Conservation (phyloP, 2,329 filamentous ascomycete species). For the Pseudogymnoascus sp. region DNA sequence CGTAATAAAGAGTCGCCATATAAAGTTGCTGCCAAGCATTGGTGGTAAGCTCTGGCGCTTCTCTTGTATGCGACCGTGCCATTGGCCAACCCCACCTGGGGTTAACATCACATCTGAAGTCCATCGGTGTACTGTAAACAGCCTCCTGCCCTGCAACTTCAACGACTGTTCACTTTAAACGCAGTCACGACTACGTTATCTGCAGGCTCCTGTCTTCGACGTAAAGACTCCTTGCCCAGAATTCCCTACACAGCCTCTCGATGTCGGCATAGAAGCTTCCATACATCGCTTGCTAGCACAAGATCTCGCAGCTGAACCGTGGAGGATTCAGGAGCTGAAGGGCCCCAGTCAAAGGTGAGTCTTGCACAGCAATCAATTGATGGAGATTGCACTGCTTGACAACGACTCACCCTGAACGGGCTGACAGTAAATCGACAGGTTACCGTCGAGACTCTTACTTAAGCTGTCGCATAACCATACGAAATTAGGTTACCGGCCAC, state of each 20-base stretch:
- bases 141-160: not conserved
- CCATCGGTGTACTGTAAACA: constrained; percentile 8
- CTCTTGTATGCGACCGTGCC: constrained; percentile 4
- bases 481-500: constrained; percentile 7
- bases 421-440: not conserved
- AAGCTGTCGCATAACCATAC: constrained; percentile 2
- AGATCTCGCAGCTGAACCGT: not conserved
- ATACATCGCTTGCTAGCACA: constrained; percentile 8
- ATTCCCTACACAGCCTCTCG: not conserved
- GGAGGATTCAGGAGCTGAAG: constrained; percentile 6
- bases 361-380: constrained; percentile 7
- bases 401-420: not conserved
- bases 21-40: constrained; percentile 3
- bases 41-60: constrained; percentile 4
- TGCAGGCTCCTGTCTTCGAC: not conserved
- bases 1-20: constrained; percentile 5
- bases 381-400: not conserved
- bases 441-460: constrained; percentile 4
- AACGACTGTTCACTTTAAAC: not conserved
- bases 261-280: constrained; percentile 6
- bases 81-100: constrained; percentile 8
- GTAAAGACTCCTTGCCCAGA: not conserved
- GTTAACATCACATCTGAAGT: constrained; percentile 8
- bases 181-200: not conserved
- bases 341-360: constrained; percentile 5